Base-by-base conservation (phyloP, 2,329 filamentous ascomycete genomes). In the Arthroderma sp. region DNA sequence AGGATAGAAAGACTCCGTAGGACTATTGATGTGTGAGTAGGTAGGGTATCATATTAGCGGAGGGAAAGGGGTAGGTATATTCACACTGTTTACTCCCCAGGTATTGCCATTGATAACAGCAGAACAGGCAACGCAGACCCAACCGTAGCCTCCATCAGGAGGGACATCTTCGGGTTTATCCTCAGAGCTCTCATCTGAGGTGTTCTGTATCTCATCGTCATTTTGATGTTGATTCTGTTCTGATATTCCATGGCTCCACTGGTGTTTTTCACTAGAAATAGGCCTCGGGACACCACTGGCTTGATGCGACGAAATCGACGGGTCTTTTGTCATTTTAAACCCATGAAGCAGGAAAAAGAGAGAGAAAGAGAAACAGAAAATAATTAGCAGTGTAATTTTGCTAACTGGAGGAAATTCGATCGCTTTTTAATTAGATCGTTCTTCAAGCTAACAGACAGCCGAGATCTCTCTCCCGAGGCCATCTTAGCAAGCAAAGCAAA, bases 81-180 rank as follows among this genome's bases (percentile, higher is more conserved):
- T 46, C 52, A 77, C 73, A 45, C 74, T 77, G 58, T 86, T 86
- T 49, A 86, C 65, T 5, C 82, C 82, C 82, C 82, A 86, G 1
- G 82, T 85, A 56, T 86, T 81, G 5, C 72, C 76, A 56, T 83
- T 83, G 46, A 83, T 72, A 49, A 76, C 60, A 42, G 72, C 69
- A 49, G 72, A 66, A 34, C 68, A 70, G 2, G 66, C 54, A n/a
- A 76, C 71, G 44, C 77, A 76, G 22, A 78, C 69, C 75, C 76
- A 80, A 48, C 76, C 75, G 62, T 77, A 79, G 22, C 76, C 75
- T 36, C 75, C 75, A 53, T 79, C 74, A 34, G 67, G 67, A 30
- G 64, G 60, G 15, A 48, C 51, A 45, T 66, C 63, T 10, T 53
- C 56, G 37, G 55, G 53, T 42, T 61, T 64, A 38, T 56, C 55